Base-by-base conservation (phyloP, 257 asterid genomes). In the Hygrophila difformis region DNA sequence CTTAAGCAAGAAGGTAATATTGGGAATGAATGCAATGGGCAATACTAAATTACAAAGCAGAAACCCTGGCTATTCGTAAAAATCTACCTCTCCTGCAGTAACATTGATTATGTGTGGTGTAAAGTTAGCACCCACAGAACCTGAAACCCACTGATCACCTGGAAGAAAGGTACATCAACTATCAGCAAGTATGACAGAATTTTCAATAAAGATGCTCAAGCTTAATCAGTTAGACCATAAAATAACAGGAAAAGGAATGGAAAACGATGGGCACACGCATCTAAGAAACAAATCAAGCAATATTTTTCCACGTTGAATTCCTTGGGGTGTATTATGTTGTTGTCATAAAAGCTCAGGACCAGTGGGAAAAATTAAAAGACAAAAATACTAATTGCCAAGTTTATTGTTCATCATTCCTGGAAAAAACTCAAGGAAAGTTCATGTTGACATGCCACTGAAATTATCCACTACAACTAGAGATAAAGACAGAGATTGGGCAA, bases 131-230 rank as follows among this genome's bases (percentile, higher is more conserved):
- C 93, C 92, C 20, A 74, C 87, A 15, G 95, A 76, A 62, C 86
- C 65, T 24, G 95, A 74, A 68, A 84, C 77, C 93, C 76, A 71
- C 48, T n/a, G n/a, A n/a, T 84, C 95, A 44, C 93, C 97, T 87
- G 70, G 56, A 66, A 70, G 57, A 50, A 45, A 20, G 34, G 39
- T 13, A 0, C 2, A 5, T 33, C 37, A 33, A 5, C 37, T 9
- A 65, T 57, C 41, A 63, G 57, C 12, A 63, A 54, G 33, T 28
- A 43, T 3, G 53, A 39, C 21, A n/a, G n/a, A 33, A 5, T 12
- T 9, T 62, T 57, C 41, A 63, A 55, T 9, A 63, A 54, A 31
- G 26, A 43, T 3, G 53, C 34, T 31, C 36, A 19, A 21, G 16
- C 41, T 51, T 16, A 31, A 52, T 29, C 44, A 51, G 12, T 10